Base-by-base conservation (phyloP, 192 early-diverging fungal species). In the Backusella tarrabulga region DNA sequence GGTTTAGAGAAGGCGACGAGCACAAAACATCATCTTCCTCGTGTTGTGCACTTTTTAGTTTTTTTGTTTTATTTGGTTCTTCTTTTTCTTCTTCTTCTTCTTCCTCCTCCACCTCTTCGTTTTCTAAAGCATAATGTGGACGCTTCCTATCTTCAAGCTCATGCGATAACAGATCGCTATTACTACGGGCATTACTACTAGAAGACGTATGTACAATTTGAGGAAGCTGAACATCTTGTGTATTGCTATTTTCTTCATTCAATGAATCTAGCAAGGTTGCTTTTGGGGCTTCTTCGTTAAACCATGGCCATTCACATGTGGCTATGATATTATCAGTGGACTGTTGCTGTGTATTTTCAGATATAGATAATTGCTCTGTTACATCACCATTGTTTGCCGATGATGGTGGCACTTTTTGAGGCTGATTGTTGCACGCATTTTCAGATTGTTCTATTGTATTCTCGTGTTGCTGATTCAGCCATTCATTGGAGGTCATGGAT, bases 141-240 rank as follows among this genome's bases (percentile, higher is more conserved):
- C 56, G 56, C 12, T 63, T 63, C 56, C 56, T 63, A 63, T 63
- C 56, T 63, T 63, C 56, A 63, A 63, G 56, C 56, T 63, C 56
- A 63, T 63, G 56, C 26, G 56, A 63, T 63, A 63, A 63, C 19
- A 63, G 56, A 63, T 63, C 56, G 56, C 56, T 63, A 63, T 23
- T 60, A 60, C 54, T 63, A 63, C 56, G 23, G 21, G 3, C 56
- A 63, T 63, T 63, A 63, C 56, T 63, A 29, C 23, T 63, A 63
- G 56, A 26, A 29, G 56, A 63, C 56, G 56, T 63, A 63, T 63
- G 21, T 63, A 23, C 56, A 63, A 63, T 63, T 63, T 63, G 56
- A 29, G 56, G 56, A 63, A 63, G 56, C 26, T 63, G 56, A 63
- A 63, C 26, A 8, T 63, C 21, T 63, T 63, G 23, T 26, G 23